Base-by-base conservation (phyloP, 257 asterid genomes). In the Cruciata laevipes region DNA sequence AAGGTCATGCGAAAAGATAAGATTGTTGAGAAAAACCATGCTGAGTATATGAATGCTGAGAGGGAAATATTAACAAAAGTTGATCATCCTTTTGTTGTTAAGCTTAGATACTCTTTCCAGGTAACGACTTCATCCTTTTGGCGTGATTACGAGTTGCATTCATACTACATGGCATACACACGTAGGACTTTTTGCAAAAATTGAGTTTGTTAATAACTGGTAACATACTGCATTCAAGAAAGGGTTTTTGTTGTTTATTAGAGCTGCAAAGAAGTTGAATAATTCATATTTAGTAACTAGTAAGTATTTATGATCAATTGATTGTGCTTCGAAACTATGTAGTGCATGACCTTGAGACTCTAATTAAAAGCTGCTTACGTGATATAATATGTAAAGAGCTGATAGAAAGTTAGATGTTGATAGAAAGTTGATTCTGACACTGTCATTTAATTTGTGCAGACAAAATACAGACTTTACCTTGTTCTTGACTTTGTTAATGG, bases 401-500 rank as follows among this genome's bases (percentile, higher is more conserved):
- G 56, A n/a, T n/a, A n/a, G n/a, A n/a, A n/a, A n/a, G n/a, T 66
- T 66, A 30, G 0, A 17, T 66, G 44, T 49, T 42, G 2, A 44
- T 24, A 25, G 13, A 30, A 2, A 51, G 12, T 30, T 27, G 30
- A 60, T 42, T 61, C 47, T 76, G 30, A 53, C 65, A 49, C 55
- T 71, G 23, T 65, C 57, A 4, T 17, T 69, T 42, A 3, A 69
- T 67, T 74, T 44, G 63, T 65, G 56, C 47, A 89, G 95, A 89
- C 90, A 38, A 89, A 89, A 71, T 85, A 85, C 70, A 76, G 95
- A 68, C 80, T 89, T 63, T 89, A 89, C 86, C 90, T 89, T 14
- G 90, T 89, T 71, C 90, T 87, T 69, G 96, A 89, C 74, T 89
- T 89, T 66, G 85, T 89, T 58, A 89, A 89, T 40, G 96, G 96